A percentile compares a stretch with the other conserved stretches of the same genome.
These are phyloP conservation scores for Phaseolus lunatus DNA, from an alignment of 306 rosid species.

Conservation along the genomic window DNA sequence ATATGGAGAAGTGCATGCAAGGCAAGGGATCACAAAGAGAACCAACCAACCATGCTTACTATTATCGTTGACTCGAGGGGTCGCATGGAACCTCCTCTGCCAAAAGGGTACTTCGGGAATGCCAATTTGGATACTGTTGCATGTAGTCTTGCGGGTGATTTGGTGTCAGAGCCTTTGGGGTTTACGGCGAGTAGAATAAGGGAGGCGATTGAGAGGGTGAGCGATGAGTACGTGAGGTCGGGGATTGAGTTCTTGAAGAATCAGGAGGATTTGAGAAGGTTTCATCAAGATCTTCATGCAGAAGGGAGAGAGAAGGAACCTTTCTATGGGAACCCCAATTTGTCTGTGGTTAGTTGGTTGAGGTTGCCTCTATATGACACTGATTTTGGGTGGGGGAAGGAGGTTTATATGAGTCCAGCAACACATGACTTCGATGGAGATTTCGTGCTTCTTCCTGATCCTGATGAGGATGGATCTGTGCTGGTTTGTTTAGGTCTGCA, in stretches of 20 bases:
- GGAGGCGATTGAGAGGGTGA: slow-evolving; percentile 60
- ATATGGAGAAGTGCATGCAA: slow-evolving; percentile 69
- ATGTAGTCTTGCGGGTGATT: slow-evolving; percentile 53
- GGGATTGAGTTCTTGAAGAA: slow-evolving; percentile 55
- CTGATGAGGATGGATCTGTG: neutral
- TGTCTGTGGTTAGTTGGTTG: slow-evolving; percentile 4
- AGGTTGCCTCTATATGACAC: neutral
- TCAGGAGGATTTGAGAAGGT: slow-evolving; percentile 51
- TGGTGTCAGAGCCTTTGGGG: slow-evolving; percentile 58
- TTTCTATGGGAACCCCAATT: slow-evolving; percentile 49
- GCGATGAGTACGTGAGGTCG: slow-evolving; percentile 51
- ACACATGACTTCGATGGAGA: slow-evolving; percentile 10
- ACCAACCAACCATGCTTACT: slow-evolving; percentile 53
- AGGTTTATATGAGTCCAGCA: neutral
- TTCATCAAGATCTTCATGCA: slow-evolving; percentile 56
- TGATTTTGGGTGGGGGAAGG: slow-evolving; percentile 17
- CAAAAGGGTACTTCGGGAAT: slow-evolving; percentile 62
- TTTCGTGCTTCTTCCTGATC: slow-evolving; percentile 9
- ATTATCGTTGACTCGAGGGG: slow-evolving; percentile 52
- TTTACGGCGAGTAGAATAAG: slow-evolving; percentile 60
- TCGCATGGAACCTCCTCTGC: slow-evolving; percentile 59
- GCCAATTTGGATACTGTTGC: slow-evolving; percentile 58
- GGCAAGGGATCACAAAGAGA: slow-evolving; percentile 49
- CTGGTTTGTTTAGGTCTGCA: neutral
- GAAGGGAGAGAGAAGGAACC: slow-evolving; percentile 36